Conservation (phyloP, 2,329 filamentous ascomycete species). For the Coniochaeta ligniaria region DNA sequence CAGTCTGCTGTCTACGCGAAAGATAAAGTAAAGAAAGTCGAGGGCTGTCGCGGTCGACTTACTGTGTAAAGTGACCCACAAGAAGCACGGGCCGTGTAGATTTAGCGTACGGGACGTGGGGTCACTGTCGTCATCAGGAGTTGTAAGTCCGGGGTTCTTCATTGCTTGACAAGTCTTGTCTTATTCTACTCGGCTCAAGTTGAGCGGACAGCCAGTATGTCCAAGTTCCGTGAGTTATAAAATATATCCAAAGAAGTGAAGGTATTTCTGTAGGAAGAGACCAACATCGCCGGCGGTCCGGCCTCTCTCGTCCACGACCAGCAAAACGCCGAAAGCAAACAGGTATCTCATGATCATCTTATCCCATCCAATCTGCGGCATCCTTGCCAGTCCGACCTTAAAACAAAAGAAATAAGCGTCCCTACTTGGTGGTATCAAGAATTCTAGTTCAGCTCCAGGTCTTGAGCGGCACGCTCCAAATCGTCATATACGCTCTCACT, state of each 20-base stretch:
- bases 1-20: neutral
- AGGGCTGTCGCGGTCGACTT: neutral
- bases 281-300: neutral
- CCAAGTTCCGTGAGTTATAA: neutral
- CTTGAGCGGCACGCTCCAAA: neutral
- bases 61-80: neutral
- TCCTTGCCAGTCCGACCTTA: neutral
- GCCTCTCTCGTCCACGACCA: neutral
- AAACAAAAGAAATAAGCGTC: neutral
- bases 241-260: neutral
- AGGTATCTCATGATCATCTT: neutral
- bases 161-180: no score
- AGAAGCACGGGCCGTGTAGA: neutral
- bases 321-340: neutral
- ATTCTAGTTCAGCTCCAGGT: slow-evolving; percentile 3
- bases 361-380: neutral
- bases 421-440: neutral
- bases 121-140: neutral
- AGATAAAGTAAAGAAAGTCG: neutral
- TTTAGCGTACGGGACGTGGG: neutral
- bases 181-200: no score
- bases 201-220: neutral
- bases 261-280: neutral
- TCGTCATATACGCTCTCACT: slow-evolving; percentile 25
- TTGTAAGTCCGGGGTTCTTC: neutral